phyloP scores from a whole-genome alignment of 176 grass and related monocot genomes.

The Aegilops bicornis region DNA sequence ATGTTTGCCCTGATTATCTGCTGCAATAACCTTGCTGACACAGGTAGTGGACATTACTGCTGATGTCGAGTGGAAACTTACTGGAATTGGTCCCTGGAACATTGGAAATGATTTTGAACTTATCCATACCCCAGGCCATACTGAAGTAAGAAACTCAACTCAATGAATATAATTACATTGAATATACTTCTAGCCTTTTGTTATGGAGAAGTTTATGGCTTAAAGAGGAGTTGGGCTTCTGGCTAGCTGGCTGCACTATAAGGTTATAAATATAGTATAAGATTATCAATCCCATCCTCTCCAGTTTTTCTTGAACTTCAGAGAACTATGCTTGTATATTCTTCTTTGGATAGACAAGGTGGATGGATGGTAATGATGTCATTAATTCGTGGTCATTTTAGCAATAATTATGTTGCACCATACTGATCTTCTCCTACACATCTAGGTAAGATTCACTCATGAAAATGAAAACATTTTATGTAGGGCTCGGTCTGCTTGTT shows the following conservation, averaged over 20 bases:
- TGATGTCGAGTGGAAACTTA: slow-evolving; percentile 72
- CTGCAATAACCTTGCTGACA: neutral
- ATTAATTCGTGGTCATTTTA: neutral
- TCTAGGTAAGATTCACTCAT: neutral
- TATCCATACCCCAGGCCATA: slow-evolving; percentile 87
- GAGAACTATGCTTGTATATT: neutral
- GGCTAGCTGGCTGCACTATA: neutral
- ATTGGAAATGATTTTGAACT: slow-evolving; percentile 67
- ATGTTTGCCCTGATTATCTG: slow-evolving; percentile 7
- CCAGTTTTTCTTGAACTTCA: neutral
- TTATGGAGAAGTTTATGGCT: neutral
- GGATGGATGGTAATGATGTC: neutral
- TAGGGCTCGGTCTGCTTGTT: slow-evolving; percentile 88
- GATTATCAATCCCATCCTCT: neutral
- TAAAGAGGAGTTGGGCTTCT: neutral
- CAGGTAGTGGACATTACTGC: slow-evolving; percentile 57
- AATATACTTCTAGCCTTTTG: neutral
- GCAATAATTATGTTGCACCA: neutral
- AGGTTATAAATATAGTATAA: neutral
- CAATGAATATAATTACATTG: neutral
- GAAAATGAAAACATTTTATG: neutral
- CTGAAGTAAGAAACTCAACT: slow-evolving; percentile 48
- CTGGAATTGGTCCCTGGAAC: slow-evolving; percentile 78
- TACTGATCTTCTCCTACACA: neutral
- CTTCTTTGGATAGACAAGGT: neutral